Evolutionary conservation across 768 basidiomycete genomes (phyloP).

Genomic region (Lactarius tabidus): DNA sequence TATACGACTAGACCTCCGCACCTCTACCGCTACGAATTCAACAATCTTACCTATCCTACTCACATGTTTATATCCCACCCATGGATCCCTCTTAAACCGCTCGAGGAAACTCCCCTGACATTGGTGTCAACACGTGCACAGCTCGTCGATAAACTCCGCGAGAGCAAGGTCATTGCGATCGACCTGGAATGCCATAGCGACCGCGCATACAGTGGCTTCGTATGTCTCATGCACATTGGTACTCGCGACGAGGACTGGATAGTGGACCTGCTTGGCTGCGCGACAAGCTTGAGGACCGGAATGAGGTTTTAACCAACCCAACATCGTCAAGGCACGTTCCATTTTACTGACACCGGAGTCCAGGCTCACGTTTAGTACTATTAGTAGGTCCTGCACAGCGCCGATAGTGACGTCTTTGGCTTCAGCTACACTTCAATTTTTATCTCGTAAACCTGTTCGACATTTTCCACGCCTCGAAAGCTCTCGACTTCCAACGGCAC

Average conservation of each 20-base stretch:
- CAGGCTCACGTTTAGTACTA: background rate
- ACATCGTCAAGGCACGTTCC: slow-evolving; percentile 70
- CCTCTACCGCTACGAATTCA: slow-evolving; percentile 86
- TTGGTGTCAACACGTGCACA: slow-evolving; percentile 60
- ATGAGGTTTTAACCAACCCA: slow-evolving; percentile 85
- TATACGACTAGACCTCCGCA: slow-evolving; percentile 47
- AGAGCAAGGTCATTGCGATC: slow-evolving; percentile 76
- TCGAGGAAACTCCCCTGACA: slow-evolving; percentile 63
- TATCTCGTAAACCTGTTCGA: slow-evolving; percentile 97
- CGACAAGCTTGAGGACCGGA: slow-evolving; percentile 67
- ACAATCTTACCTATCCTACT: slow-evolving; percentile 63
- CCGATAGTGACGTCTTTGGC: slow-evolving; percentile 93
- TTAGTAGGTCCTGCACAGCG: slow-evolving; percentile 84
- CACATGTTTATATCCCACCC: slow-evolving; percentile 62
- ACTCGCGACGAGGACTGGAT: slow-evolving; percentile 48
- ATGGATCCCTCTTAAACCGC: slow-evolving; percentile 49
- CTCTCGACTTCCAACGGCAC: slow-evolving; percentile 80
- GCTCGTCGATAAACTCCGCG: slow-evolving; percentile 57
- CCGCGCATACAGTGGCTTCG: slow-evolving; percentile 78
- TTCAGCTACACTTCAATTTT: slow-evolving; percentile 92
- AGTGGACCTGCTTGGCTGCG: slow-evolving; percentile 54
- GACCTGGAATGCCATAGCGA: slow-evolving; percentile 95
- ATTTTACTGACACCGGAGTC: background rate
- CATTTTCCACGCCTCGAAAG: slow-evolving; percentile 90
- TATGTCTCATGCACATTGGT: slow-evolving; percentile 92